A percentile compares a stretch with the other conserved stretches of the same genome.
These are phyloP conservation scores for Brachypodium distachyon DNA, from an alignment of 202 grass and related monocot species.

Conservation along the genomic window DNA sequence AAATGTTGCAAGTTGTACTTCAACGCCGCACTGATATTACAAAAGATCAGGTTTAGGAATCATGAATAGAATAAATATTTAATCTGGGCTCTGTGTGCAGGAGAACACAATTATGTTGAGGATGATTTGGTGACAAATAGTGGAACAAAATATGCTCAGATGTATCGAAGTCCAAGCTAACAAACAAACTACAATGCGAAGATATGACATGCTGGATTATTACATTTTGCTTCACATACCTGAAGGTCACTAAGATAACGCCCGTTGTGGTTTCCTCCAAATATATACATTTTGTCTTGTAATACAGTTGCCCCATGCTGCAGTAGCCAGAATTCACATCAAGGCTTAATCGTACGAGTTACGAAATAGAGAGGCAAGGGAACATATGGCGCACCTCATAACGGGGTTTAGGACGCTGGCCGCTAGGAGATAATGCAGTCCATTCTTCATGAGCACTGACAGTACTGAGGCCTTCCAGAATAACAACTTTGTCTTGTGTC, in stretches of 20 bases:
- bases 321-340: conserved; percentile 29
- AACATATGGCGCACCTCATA: conserved; percentile 58
- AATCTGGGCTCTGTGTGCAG: background rate
- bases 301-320: conserved; percentile 87
- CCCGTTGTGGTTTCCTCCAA: conserved; percentile 97
- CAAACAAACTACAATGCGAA: background rate
- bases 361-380: background rate
- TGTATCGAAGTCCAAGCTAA: conserved; percentile 8
- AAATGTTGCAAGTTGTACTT: conserved; percentile 1
- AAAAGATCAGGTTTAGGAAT: background rate
- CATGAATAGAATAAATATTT: background rate
- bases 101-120: background rate
- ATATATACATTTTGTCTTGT: conserved; percentile 93
- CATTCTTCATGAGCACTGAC: conserved; percentile 76
- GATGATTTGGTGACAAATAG: background rate
- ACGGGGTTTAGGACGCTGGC: conserved; percentile 67
- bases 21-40: background rate
- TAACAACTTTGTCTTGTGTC: conserved; percentile 89
- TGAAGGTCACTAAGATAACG: conserved; percentile 96
- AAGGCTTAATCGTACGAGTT: conserved; percentile 6
- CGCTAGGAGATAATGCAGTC: conserved; percentile 58
- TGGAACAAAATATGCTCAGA: background rate
- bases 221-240: conserved; percentile 32
- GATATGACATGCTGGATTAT: background rate
- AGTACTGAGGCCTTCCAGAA: conserved; percentile 76